These are phyloP conservation scores for Erythrophleum fordii DNA, from an alignment of 306 rosid genomes.

Conservation along the genomic window DNA sequence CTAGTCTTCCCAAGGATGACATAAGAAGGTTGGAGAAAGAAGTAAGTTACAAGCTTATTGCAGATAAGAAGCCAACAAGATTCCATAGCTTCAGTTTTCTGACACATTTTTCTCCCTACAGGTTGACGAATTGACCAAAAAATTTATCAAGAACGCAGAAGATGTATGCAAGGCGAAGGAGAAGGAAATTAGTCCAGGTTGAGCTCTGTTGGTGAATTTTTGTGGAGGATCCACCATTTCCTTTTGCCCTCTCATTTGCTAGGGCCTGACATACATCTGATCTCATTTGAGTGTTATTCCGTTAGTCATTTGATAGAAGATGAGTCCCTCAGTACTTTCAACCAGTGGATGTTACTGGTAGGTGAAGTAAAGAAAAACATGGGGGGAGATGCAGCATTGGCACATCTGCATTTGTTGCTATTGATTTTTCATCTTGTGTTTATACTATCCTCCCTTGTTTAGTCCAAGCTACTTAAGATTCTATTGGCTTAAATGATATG, in stretches of 20 bases:
- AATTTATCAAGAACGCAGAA: constrained; percentile 78
- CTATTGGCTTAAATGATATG: neutral
- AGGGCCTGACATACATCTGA: constrained; percentile 24
- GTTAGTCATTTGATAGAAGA: constrained; percentile 30
- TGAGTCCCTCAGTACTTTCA: constrained; percentile 7
- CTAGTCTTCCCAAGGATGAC: constrained; percentile 84
- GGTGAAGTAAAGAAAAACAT: neutral
- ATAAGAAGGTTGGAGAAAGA: constrained; percentile 90
- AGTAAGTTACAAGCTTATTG: constrained; percentile 52
- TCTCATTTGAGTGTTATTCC: constrained; percentile 23
- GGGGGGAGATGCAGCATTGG: neutral
- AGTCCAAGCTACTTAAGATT: neutral
- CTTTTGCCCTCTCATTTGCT: constrained; percentile 9
- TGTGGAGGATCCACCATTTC: constrained; percentile 1
- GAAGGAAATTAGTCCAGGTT: constrained; percentile 77
- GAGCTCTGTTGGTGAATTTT: constrained; percentile 24
- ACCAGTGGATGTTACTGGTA: neutral
- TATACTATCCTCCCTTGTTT: neutral
- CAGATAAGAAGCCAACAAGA: neutral
- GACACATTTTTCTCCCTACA: constrained; percentile 35
- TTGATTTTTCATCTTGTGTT: neutral
- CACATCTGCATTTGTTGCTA: neutral
- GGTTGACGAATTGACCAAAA: constrained; percentile 91
- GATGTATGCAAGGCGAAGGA: constrained; percentile 86
- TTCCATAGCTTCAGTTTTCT: constrained; percentile 38